phyloP scores from a whole-genome alignment of 73 alveolate genomes.

The Diophrys sp. region DNA sequence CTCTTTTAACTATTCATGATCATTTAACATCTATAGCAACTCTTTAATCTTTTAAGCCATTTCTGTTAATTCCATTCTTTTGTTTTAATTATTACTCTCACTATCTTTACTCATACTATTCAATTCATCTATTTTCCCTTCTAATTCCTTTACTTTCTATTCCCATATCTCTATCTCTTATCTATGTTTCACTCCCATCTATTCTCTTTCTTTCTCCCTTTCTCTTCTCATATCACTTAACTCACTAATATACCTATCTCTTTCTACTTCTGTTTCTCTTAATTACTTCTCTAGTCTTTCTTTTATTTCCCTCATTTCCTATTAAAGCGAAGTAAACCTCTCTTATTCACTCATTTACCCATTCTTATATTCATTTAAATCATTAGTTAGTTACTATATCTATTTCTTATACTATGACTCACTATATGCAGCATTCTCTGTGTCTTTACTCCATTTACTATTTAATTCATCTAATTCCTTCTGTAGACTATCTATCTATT shows the following conservation, averaged over 20 bases:
- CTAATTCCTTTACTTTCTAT: neutral
- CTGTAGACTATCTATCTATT: conserved; percentile 6
- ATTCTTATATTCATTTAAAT: neutral
- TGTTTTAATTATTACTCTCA: neutral
- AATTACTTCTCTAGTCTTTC: too few relatives aligned
- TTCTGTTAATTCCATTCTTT: conserved; percentile 9
- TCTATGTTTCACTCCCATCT: neutral
- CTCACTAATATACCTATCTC: neutral
- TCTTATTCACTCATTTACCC: neutral
- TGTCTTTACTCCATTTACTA: neutral
- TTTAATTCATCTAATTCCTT: conserved; percentile 11
- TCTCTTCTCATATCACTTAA: neutral
- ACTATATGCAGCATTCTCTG: neutral
- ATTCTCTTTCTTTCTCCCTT: neutral
- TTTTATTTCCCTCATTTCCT: too few relatives aligned
- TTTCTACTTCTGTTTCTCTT: neutral
- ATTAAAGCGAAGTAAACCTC: too few relatives aligned
- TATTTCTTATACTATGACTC: neutral
- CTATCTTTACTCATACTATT: neutral
- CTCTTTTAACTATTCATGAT: conserved; percentile 16
- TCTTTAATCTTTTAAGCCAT: conserved; percentile 3
- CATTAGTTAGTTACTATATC: neutral
- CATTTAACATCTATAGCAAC: conserved; percentile 1
- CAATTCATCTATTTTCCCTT: neutral
- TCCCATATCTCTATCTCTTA: neutral